phyloP scores from a whole-genome alignment of 2,329 filamentous ascomycete genomes.

The Pyrenochaeta sp. region DNA sequence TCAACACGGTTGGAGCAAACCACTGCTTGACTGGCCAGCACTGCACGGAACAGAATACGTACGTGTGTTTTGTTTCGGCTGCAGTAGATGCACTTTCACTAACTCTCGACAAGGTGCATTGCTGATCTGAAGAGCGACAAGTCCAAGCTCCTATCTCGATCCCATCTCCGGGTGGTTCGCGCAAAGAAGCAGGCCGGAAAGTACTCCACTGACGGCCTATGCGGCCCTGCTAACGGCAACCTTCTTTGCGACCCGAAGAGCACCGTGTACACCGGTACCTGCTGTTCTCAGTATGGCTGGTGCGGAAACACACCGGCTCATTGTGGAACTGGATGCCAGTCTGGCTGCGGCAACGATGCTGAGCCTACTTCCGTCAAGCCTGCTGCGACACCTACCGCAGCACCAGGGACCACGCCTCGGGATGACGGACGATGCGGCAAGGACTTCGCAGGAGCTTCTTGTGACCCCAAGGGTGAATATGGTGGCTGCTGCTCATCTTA shows the following conservation, averaged over 20 bases:
- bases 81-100: background rate
- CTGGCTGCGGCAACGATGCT: slow-evolving; percentile 38
- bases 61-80: slow-evolving; percentile 10
- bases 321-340: slow-evolving; percentile 49
- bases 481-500: slow-evolving; percentile 51
- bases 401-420: slow-evolving; percentile 12
- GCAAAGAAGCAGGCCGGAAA: slow-evolving; percentile 40
- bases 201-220: slow-evolving; percentile 52
- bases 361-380: slow-evolving; percentile 9
- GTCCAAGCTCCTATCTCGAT: slow-evolving; percentile 32
- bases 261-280: slow-evolving; percentile 55
- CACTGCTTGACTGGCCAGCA: slow-evolving; percentile 51
- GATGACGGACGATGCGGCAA: slow-evolving; percentile 52
- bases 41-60: slow-evolving; percentile 48
- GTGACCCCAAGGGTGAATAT: slow-evolving; percentile 48
- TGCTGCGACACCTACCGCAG: slow-evolving; percentile 5
- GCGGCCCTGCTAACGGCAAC: slow-evolving; percentile 51
- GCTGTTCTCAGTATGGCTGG: slow-evolving; percentile 56
- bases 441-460: slow-evolving; percentile 49
- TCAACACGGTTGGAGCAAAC: slow-evolving; percentile 22
- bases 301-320: slow-evolving; percentile 55
- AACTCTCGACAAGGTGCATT: slow-evolving; percentile 22
- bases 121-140: slow-evolving; percentile 32
- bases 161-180: slow-evolving; percentile 29
- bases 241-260: slow-evolving; percentile 55